Conservation (phyloP, 106 monocot genomes). For the Dendrobium chrysotoxum region DNA sequence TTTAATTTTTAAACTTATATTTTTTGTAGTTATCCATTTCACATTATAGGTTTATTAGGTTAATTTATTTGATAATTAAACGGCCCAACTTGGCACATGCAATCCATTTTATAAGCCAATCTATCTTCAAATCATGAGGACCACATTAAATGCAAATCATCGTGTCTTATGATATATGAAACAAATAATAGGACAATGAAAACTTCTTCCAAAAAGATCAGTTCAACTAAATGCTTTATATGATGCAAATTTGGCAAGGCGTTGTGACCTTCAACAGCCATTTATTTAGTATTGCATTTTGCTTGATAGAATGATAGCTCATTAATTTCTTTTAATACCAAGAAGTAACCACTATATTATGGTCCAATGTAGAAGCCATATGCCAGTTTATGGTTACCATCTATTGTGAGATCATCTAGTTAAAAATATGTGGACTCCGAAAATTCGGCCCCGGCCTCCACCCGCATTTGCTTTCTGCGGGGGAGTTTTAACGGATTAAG, state of each 20-base stretch:
- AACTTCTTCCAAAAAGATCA: neutral
- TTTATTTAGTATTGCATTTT: neutral
- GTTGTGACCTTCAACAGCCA: neutral
- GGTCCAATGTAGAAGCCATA: neutral
- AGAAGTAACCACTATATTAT: neutral
- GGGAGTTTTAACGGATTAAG: no score
- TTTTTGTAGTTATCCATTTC: no score
- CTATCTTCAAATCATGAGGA: neutral
- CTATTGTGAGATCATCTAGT: neutral
- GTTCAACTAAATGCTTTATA: neutral
- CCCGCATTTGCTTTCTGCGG: no score
- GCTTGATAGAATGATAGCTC: neutral
- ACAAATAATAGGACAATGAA: neutral
- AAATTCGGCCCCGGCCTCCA: no score
- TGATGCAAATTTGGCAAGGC: conserved; percentile 3
- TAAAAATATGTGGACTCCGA: no score
- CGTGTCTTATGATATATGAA: neutral
- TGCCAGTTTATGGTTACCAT: neutral
- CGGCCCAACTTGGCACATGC: neutral
- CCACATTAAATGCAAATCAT: neutral
- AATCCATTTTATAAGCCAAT: neutral
- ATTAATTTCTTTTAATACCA: neutral
- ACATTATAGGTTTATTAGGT: neutral
- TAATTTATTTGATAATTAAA: neutral
- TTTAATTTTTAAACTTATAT: no score